Conservation (phyloP, 768 basidiomycete genomes). For the Lentinula aciculospora region DNA sequence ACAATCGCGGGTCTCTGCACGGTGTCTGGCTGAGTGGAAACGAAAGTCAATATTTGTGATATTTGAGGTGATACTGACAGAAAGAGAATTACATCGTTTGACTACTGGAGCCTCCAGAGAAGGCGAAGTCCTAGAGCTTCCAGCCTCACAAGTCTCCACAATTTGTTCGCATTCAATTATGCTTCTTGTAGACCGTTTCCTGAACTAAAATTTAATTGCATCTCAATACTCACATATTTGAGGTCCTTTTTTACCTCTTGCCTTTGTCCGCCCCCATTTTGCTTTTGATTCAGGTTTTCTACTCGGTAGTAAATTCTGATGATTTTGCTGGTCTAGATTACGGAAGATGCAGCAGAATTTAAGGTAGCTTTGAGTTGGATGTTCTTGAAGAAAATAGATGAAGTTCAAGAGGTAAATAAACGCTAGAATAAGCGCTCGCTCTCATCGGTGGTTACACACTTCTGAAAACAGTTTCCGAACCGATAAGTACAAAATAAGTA, state of each 20-base stretch:
- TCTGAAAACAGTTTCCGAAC: no score
- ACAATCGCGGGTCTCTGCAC: constrained; percentile 70
- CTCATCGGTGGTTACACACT: no score
- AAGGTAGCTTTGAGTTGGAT: background rate
- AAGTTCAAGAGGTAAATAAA: background rate
- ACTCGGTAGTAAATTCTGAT: background rate
- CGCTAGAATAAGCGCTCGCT: background rate
- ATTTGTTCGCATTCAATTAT: background rate
- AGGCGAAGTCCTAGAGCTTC: background rate
- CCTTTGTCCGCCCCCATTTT: background rate
- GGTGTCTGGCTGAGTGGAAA: constrained; percentile 43
- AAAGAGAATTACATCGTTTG: constrained; percentile 3
- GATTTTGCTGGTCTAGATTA: background rate
- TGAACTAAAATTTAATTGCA: background rate
- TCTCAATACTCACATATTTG: background rate
- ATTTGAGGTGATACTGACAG: background rate
- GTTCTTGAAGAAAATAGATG: background rate
- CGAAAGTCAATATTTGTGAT: constrained; percentile 5
- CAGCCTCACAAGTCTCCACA: background rate
- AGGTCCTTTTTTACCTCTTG: background rate
- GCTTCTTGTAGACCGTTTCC: background rate
- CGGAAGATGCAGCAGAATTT: background rate
- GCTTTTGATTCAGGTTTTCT: background rate
- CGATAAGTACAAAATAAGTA: no score
- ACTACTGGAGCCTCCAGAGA: background rate